Base-by-base conservation (phyloP, 306 rosid species). In the Cucurbita pepo region DNA sequence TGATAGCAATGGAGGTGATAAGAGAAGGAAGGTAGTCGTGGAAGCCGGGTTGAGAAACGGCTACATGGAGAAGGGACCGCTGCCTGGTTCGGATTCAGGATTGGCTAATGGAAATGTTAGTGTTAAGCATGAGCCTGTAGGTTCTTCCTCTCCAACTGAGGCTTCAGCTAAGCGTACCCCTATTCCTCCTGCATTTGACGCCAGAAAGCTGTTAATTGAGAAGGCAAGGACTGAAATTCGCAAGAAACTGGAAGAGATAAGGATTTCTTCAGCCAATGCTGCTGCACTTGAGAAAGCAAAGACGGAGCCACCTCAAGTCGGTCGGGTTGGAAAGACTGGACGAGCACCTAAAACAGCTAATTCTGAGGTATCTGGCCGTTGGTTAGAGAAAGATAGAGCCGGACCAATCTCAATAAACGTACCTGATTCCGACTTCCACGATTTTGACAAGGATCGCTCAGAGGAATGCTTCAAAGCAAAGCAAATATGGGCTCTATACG, bases 401-500 rank as follows among this genome's bases (percentile, higher is more conserved):
- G 83, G 75, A 79, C 85, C 97, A 34, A 52, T 82, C 76, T 79
- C 91, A 52, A 81, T 88, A 34, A 86, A 73, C 18, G 97, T 95
- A 65, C 99, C 99, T 55, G 99, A 95, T 84, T 79, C 99, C 1
- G 99, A 95, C 85, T 95, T 95, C 79, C 97, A 95, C 79, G 97
- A 91, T 82, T 95, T 95, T 51, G 99, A 95, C 81, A 88, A 86
- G 50, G 97, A 91, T 78, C 88, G 99, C 72, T 84, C 96, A 15
- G 99, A 95, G 82, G 88, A 89, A 78, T 89, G 97, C 82, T 95
- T 95, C 86, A 88, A 66, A 83, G 95, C 97, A 15, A 95, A 91
- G 86, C 99, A 95, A 81, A 89, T 95, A 86, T 95, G 99, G 99
- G 99, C 99, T 69, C 77, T 95, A 60, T 95, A 95, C 77, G 99